Evolutionary conservation across 2,329 filamentous ascomycete genomes (phyloP), one percentile per base, ranked within the genome.

Genomic region (Tolypocladium cylindrosporum): DNA sequence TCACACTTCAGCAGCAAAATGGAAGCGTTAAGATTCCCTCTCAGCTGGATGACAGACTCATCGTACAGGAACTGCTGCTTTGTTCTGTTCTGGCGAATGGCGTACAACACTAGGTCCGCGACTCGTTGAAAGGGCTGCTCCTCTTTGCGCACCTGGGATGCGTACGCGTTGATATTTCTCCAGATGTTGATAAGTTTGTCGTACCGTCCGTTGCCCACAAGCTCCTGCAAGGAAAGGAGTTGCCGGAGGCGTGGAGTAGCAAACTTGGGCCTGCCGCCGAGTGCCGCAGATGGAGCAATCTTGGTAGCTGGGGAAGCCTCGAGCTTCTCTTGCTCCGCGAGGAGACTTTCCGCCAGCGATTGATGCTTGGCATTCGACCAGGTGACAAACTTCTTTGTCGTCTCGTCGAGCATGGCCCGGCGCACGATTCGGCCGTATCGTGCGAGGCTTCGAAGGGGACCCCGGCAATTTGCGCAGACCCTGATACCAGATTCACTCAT

Each of bases 381-480:
- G 4, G 77, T 64, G n/a, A 86, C 78, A 65, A 89, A 85, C 61
- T 83, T 85, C 69, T 86, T 87, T 0, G 83, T 83, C 0, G 80
- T 75, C 65, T 87, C 81, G 57, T 89, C 84, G 0, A 89, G 73
- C 8, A 84, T 71, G 1, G 80, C 82, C 4, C 80, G 77, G 41
- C 82, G 77, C 36, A 87, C 76, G 3, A 88, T 78, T 11, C 85
- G 78, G 16, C 83, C 81, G 63, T 89, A 89, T 4, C 86, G 75
- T 2, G 79, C 70, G 56, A 88, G 74, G 59, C 78, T 77, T 21
- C 82, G 74, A 14, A 89, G 70, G 0, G 82, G 77, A 0, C 79
- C 75, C n/a, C 83, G 79, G 63, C 86, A 90, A 1, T 69, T 74
- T 0, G 85, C 80, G 63, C 86, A 89, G 1, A 67, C 72, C 60